Base-by-base conservation (phyloP, 306 rosid species). In the Alnus rubra region DNA sequence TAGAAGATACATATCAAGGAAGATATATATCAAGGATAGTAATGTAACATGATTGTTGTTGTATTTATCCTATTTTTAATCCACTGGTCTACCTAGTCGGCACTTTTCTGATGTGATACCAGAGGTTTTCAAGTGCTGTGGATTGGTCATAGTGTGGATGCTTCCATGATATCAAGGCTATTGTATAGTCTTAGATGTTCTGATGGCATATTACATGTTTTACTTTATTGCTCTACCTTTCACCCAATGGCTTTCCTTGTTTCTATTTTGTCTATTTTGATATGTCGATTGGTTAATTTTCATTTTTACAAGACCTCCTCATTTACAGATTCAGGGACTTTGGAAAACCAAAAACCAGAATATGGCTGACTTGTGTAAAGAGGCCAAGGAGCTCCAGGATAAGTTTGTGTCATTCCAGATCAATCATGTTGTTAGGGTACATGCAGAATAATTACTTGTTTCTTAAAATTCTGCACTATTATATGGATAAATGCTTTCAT, bases 271-370 rank as follows among this genome's bases (percentile, higher is more conserved):
- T 33, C 16, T 15, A 31, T 60, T 63, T 33, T 35, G 42, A 59
- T 14, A 33, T 30, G 7, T 63, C 12, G 72, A 51, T 79, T 79
- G 23, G 44, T 55, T 37, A n/a, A 37, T 55, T 58, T 71, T 47
- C 56, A 30, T 14, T 78, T 53, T 76, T 49, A 69, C 48, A 16
- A 44, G 13, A 45, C 63, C 76, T 76, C 3, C 54, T 78, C 52
- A 51, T 81, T 54, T 64, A 83, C 89, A 95, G 98, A 47, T 92
- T 68, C 86, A 85, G 74, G 98, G 97, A 75, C 56, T 74, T 45
- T 94, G 97, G 97, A 91, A 87, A 86, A 76, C 83, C 30, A 91
- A 91, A 79, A 85, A 86, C 81, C 82, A 54, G 81, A 88, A 91
- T 81, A 88, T 94, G 91, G 91, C 84, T 69, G 12, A 11, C 33